Conservation (phyloP, 1,139 yeast genomes). For the Nakaseomyces bracarensis region DNA sequence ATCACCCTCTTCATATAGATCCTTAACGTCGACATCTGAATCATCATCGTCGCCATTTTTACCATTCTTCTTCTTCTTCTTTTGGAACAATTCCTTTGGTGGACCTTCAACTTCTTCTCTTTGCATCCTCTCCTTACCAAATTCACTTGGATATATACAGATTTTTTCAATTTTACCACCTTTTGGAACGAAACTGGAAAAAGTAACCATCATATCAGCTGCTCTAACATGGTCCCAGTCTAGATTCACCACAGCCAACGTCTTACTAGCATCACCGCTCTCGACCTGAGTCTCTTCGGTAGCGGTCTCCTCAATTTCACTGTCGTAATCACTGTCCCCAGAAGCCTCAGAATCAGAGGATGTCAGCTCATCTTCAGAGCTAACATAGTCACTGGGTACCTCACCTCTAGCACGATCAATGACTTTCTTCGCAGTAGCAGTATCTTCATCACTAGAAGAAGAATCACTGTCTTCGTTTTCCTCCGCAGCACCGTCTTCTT, state of each 20-base stretch:
- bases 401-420: conserved; percentile 71
- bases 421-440: conserved; percentile 19
- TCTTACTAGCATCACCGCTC: conserved; percentile 73
- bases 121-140: conserved; percentile 87
- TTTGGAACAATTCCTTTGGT: conserved; percentile 68
- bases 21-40: conserved; percentile 51
- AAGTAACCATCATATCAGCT: conserved; percentile 82
- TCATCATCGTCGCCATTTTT: conserved; percentile 37
- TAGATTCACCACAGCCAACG: conserved; percentile 88
- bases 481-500: conserved; percentile 26
- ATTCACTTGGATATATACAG: conserved; percentile 81
- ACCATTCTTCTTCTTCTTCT: conserved; percentile 33
- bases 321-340: conserved; percentile 31
- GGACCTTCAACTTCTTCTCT: conserved; percentile 91
- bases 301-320: conserved; percentile 41
- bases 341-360: conserved; percentile 38
- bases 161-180: conserved; percentile 66
- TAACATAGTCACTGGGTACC: conserved; percentile 35
- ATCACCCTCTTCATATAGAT: conserved; percentile 61
- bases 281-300: conserved; percentile 57
- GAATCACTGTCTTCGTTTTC: conserved; percentile 23
- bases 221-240: conserved; percentile 95
- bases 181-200: conserved; percentile 75
- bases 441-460: conserved; percentile 18
- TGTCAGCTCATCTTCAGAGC: conserved; percentile 36